Conservation (phyloP, 2,329 filamentous ascomycete genomes). For the Emericellopsis cladophorae region DNA sequence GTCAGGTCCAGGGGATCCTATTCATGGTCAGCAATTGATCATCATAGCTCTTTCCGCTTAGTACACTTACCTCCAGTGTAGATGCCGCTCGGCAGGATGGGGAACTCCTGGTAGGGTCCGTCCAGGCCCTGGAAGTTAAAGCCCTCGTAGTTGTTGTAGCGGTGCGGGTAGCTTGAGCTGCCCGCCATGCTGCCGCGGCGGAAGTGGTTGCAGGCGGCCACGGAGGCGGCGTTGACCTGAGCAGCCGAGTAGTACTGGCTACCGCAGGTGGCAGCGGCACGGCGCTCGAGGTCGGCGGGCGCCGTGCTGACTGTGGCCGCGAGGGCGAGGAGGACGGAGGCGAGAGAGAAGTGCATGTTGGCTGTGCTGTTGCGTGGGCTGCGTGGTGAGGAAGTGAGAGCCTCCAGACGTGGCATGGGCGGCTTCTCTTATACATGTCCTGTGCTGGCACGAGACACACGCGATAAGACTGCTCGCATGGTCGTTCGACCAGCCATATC, state of each 20-base stretch:
- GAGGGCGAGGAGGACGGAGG: slow-evolving; percentile 13
- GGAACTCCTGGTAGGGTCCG: slow-evolving; percentile 25
- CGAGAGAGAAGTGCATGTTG: slow-evolving; percentile 13
- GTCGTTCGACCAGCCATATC: too few relatives aligned
- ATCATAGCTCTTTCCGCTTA: background rate
- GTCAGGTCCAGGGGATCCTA: slow-evolving; percentile 45
- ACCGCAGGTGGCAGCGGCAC: slow-evolving; percentile 16
- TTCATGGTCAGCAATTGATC: background rate
- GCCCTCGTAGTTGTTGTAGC: slow-evolving; percentile 24
- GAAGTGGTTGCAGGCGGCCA: slow-evolving; percentile 6
- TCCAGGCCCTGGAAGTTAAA: slow-evolving; percentile 17
- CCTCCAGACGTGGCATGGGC: too few relatives aligned
- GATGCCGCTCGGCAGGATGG: slow-evolving; percentile 17
- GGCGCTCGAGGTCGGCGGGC: slow-evolving; percentile 9
- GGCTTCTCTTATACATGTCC: too few relatives aligned
- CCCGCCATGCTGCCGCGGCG: slow-evolving; percentile 10
- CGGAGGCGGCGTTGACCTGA: slow-evolving; percentile 14
- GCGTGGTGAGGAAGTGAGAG: background rate
- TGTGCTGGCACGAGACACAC: too few relatives aligned
- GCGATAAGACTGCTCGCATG: too few relatives aligned
- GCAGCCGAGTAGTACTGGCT: slow-evolving; percentile 12
- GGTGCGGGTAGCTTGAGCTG: slow-evolving; percentile 21
- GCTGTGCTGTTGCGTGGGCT: background rate
- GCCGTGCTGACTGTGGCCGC: slow-evolving; percentile 13
- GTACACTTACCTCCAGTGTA: slow-evolving; percentile 20